Base-by-base conservation (phyloP, 2,329 filamentous ascomycete species). In the Neonectria ditissima region DNA sequence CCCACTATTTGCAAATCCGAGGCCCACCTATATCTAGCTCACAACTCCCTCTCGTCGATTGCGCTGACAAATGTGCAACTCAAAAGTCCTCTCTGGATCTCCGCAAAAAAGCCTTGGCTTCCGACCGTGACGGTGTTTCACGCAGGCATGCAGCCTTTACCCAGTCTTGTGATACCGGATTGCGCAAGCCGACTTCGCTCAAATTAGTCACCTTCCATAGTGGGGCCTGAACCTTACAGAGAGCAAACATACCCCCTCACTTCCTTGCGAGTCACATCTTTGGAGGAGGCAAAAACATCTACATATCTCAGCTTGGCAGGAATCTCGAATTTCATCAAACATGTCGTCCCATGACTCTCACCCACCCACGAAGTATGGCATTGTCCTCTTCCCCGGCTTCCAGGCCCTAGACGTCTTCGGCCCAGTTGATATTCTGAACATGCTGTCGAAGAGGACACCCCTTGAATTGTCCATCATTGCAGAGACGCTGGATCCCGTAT, bases 371-470 rank as follows among this genome's bases (percentile, higher is more conserved):
- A 69, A 71, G 34, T 73, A 65, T 16, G 71, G 62, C 3, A 62
- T 73, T 11, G 67, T 66, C 0, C 51, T 74, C 1, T 74, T 72
- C 45, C 70, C 65, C 0, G 72, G 70, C 0, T 74, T 74, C 14
- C 71, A 74, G 39, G 66, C 69, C 1, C 54, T 74, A 7, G 72
- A 74, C 32, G 72, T 72, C 6, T 74, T 74, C 54, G 80, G 81
- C 0, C 77, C 79, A 2, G 53, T 80, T 4, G 78, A 80, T 28
- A 68, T 73, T 4, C 69, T 80, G 16, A 78, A 78, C 54, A 63
- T 73, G 20, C 63, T 77, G 18, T 73, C 75, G 13, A 69, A 59
- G 41, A 52, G 32, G 2, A 66, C 55, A 8, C 68, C 67, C 22
- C 62, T 79, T 5, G 39, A 69, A 18, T 66, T 79, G 1, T 73